A percentile compares a stretch with the other conserved stretches of the same genome.
These are phyloP conservation scores for Colletotrichum simmondsii DNA, from an alignment of 2,329 filamentous ascomycete species.

Conservation along the genomic window DNA sequence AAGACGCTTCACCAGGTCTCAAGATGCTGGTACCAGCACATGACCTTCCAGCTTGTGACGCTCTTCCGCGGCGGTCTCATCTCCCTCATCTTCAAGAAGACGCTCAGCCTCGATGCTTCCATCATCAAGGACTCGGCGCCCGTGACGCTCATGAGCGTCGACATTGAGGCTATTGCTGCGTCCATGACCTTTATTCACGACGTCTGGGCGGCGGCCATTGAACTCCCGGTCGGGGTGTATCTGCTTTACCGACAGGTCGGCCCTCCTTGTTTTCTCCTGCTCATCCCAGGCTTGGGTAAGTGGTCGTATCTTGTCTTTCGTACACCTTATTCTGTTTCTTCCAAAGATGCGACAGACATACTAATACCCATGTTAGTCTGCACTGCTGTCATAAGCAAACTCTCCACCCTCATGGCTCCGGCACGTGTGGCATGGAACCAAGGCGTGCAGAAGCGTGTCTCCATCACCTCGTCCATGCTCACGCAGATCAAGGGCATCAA, in stretches of 20 bases:
- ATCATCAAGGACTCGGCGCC: slow-evolving; percentile 49
- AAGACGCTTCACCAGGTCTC: not conserved
- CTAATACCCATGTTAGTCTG: slow-evolving; percentile 33
- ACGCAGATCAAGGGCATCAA: slow-evolving; percentile 55
- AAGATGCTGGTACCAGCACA: slow-evolving; percentile 44
- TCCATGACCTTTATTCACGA: slow-evolving; percentile 45
- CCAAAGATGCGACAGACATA: not conserved
- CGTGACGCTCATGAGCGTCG: slow-evolving; percentile 58
- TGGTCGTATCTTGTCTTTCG: not conserved
- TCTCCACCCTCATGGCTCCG: slow-evolving; percentile 43
- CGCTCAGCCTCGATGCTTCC: slow-evolving; percentile 44
- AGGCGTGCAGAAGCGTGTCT: slow-evolving; percentile 53
- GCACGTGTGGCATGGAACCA: slow-evolving; percentile 50
- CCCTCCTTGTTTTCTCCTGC: slow-evolving; percentile 40
- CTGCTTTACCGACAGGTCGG: slow-evolving; percentile 49
- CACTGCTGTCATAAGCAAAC: slow-evolving; percentile 4
- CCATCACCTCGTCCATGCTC: slow-evolving; percentile 51
- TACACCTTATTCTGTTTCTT: not conserved
- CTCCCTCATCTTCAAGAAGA: slow-evolving; percentile 62
- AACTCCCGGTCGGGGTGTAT: slow-evolving; percentile 49
- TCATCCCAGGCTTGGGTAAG: slow-evolving; percentile 43
- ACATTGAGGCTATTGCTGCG: slow-evolving; percentile 49
- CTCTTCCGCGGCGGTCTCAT: slow-evolving; percentile 48
- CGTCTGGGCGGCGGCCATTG: slow-evolving; percentile 50
- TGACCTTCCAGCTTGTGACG: slow-evolving; percentile 48